Conservation (phyloP, 805 yeast genomes). For the Grigorovia yakushimaensis region DNA sequence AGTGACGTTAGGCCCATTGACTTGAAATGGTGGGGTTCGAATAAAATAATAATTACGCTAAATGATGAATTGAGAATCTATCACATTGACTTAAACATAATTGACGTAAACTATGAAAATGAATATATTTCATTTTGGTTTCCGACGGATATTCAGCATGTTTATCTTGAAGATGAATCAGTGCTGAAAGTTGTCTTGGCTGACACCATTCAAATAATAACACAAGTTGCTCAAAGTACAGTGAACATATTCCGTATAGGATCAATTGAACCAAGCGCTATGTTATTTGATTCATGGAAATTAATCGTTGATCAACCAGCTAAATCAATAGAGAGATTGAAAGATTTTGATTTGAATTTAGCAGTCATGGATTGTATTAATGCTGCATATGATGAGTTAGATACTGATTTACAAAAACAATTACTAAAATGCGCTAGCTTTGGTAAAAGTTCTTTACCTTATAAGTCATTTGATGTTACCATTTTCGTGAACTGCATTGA, state of each 20-base stretch:
- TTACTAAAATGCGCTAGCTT: constrained; percentile 73
- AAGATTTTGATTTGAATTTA: constrained; percentile 38
- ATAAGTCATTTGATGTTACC: constrained; percentile 46
- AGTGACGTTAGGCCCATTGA: constrained; percentile 32
- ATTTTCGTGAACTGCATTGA: constrained; percentile 55
- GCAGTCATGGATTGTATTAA: constrained; percentile 66
- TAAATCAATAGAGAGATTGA: constrained; percentile 68
- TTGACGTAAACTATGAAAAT: no score
- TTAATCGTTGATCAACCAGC: constrained; percentile 61
- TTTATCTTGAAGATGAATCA: constrained; percentile 47
- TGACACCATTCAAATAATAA: constrained; percentile 48
- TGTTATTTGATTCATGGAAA: constrained; percentile 68
- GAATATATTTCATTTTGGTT: constrained; percentile 43
- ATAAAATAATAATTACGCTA: constrained; percentile 55
- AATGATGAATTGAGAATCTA: constrained; percentile 56
- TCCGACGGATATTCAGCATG: constrained; percentile 33
- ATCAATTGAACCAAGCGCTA: constrained; percentile 72
- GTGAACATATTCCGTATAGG: constrained; percentile 70
- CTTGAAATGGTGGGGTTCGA: constrained; percentile 78
- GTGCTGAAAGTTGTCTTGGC: constrained; percentile 62
- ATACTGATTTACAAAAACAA: constrained; percentile 68
- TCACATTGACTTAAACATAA: constrained; percentile 31
- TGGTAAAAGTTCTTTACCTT: constrained; percentile 56
- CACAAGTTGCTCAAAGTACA: constrained; percentile 49
- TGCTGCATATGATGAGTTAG: constrained; percentile 73